Percentiles rank a stretch among this genome's conserved stretches.
Conservation (phyloP, 352 stramenopile genomes). For the Phytopythium montanum region DNA sequence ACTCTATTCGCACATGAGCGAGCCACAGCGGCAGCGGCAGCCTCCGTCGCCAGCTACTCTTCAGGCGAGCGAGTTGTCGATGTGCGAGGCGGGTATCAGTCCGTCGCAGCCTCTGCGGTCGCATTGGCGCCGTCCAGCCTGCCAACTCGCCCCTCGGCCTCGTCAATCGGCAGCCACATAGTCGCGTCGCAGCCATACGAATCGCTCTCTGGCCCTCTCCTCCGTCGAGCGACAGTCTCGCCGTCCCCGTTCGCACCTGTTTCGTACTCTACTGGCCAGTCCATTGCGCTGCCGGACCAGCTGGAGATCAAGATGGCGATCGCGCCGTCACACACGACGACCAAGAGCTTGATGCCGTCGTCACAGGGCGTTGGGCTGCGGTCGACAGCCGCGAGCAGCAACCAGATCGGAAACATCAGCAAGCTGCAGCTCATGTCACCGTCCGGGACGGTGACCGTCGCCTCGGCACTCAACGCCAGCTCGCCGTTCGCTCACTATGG, state of each 20-base stretch:
- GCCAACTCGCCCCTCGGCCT: conserved; percentile 14
- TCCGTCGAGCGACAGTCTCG: conserved; percentile 33
- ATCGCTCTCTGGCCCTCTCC: conserved; percentile 34
- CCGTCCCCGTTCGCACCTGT: conserved; percentile 14
- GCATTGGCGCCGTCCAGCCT: conserved; percentile 45
- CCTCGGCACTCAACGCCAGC: conserved; percentile 31
- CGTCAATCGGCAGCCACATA: not conserved
- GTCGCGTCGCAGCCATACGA: conserved; percentile 13
- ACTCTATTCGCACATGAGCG: conserved; percentile 71
- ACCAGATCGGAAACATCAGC: conserved; percentile 14
- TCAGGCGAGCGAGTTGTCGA: conserved; percentile 18
- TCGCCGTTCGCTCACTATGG: conserved; percentile 10
- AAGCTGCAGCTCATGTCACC: conserved; percentile 7
- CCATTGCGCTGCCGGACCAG: conserved; percentile 28
- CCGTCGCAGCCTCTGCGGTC: conserved; percentile 26
- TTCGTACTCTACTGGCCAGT: conserved; percentile 7
- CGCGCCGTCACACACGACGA: conserved; percentile 39
- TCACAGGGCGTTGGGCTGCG: conserved; percentile 14
- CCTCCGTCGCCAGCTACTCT: conserved; percentile 4
- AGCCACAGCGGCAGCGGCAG: conserved; percentile 22
- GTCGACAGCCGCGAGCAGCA: conserved; percentile 16
- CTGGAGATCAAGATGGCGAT: conserved; percentile 40
- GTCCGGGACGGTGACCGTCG: conserved; percentile 43
- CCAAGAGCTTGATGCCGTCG: conserved; percentile 30
- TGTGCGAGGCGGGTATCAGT: conserved; percentile 11